Conservation (phyloP, 2,329 filamentous ascomycete genomes). For the Eutypella sp. region DNA sequence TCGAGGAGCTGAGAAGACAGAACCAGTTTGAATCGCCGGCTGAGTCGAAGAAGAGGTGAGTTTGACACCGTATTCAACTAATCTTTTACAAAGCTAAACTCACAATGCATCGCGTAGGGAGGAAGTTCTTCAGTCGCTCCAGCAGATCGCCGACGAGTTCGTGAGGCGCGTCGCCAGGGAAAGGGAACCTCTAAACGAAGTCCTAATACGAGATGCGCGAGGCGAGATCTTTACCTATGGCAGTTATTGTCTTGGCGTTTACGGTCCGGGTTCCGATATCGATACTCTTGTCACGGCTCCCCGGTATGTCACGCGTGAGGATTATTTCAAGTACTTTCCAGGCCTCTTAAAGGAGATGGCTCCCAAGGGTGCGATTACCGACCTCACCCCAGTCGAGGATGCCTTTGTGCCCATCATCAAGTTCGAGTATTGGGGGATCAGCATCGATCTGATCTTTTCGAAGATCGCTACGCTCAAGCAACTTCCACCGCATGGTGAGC, state of each 20-base stretch:
- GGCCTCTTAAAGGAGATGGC: slow-evolving; percentile 71
- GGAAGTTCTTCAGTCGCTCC: slow-evolving; percentile 69
- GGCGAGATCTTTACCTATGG: slow-evolving; percentile 95
- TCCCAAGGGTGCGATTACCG: slow-evolving; percentile 72
- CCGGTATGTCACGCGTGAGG: slow-evolving; percentile 79
- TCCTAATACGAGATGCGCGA: slow-evolving; percentile 75
- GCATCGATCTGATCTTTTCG: slow-evolving; percentile 90
- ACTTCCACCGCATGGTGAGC: slow-evolving; percentile 60
- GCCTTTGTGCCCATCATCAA: slow-evolving; percentile 98
- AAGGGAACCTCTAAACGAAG: slow-evolving; percentile 67
- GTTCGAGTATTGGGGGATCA: slow-evolving; percentile 84
- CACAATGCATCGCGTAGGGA: slow-evolving; percentile 45
- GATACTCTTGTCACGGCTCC: slow-evolving; percentile 92
- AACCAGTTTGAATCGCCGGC: slow-evolving; percentile 85
- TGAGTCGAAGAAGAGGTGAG: slow-evolving; percentile 77
- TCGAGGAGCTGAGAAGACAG: slow-evolving; percentile 79
- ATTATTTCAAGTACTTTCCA: slow-evolving; percentile 93
- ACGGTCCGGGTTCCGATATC: slow-evolving; percentile 93
- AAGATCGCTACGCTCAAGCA: slow-evolving; percentile 65
- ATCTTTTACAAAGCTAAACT: slow-evolving; percentile 34
- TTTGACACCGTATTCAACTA: background rate
- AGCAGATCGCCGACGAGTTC: slow-evolving; percentile 79
- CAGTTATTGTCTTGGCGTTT: slow-evolving; percentile 91
- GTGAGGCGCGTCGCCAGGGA: slow-evolving; percentile 73
- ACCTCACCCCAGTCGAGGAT: slow-evolving; percentile 79